Evolutionary conservation across 495 filamentous ascomycete genomes (phyloP).

Genomic region (Neurospora sp.): DNA sequence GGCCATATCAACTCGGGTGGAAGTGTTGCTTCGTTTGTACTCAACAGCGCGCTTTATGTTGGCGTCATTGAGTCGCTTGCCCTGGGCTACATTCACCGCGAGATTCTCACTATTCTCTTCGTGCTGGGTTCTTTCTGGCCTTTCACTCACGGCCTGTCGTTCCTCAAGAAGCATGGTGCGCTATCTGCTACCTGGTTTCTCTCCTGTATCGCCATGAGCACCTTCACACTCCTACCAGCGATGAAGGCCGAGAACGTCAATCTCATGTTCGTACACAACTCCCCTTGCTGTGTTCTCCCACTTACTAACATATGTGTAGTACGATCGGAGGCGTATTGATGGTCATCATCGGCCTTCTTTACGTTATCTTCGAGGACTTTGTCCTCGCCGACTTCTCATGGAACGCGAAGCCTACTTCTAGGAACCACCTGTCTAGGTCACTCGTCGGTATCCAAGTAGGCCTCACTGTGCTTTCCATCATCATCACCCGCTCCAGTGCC

Average conservation of each 20-base stretch:
- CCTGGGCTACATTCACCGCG: constrained; percentile 78
- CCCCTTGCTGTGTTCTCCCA: neutral
- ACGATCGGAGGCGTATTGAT: constrained; percentile 69
- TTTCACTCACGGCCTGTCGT: constrained; percentile 56
- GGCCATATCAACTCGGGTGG: constrained; percentile 51
- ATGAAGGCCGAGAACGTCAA: constrained; percentile 70
- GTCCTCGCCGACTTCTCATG: constrained; percentile 42
- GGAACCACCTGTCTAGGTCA: constrained; percentile 24
- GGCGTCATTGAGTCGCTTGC: constrained; percentile 68
- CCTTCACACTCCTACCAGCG: constrained; percentile 81
- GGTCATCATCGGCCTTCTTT: constrained; percentile 66
- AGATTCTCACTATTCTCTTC: constrained; percentile 79
- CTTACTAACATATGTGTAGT: constrained; percentile 38
- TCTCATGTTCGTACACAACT: constrained; percentile 55
- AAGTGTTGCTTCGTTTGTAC: constrained; percentile 42
- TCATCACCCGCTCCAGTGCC: constrained; percentile 76
- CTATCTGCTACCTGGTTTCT: constrained; percentile 66
- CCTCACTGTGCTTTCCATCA: constrained; percentile 71
- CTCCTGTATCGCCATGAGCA: constrained; percentile 73
- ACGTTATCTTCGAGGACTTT: constrained; percentile 70
- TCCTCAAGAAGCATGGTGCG: constrained; percentile 52
- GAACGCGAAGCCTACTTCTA: constrained; percentile 15
- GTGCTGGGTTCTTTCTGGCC: constrained; percentile 71
- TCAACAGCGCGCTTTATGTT: constrained; percentile 58
- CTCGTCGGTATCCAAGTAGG: constrained; percentile 52